A percentile compares a stretch with the other conserved stretches of the same genome.
phyloP scores from a whole-genome alignment of 495 filamentous ascomycete genomes.

The Aspergillus incahuasiensis region DNA sequence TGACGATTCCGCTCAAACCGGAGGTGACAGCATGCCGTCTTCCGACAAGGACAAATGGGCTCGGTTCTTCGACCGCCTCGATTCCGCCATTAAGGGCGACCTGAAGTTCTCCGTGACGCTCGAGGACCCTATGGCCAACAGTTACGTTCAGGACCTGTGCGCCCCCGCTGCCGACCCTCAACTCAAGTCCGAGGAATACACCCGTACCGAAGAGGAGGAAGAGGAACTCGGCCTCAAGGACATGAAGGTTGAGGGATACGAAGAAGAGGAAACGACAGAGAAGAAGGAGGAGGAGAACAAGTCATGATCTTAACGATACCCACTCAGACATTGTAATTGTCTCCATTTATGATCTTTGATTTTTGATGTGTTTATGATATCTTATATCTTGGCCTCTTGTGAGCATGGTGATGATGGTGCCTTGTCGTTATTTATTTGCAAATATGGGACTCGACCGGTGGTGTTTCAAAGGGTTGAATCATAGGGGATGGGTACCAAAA shows the following conservation, averaged over 20 bases:
- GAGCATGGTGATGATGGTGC: conserved; percentile 22
- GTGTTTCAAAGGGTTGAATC: not conserved
- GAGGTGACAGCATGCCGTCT: conserved; percentile 69
- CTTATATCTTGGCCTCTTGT: conserved; percentile 19
- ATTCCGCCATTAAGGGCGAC: conserved; percentile 74
- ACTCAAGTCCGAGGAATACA: conserved; percentile 78
- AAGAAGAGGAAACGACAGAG: conserved; percentile 36
- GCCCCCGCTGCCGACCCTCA: conserved; percentile 70
- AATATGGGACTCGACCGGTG: not conserved
- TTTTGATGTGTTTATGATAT: conserved; percentile 29
- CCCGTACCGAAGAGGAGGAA: conserved; percentile 81
- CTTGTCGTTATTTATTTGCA: conserved; percentile 4
- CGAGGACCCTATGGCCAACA: conserved; percentile 81
- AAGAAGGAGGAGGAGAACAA: conserved; percentile 23
- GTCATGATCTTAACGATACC: conserved; percentile 18
- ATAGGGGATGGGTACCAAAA: not conserved
- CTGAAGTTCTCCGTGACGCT: conserved; percentile 81
- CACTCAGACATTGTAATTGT: conserved; percentile 5
- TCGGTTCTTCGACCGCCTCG: conserved; percentile 70
- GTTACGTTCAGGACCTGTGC: conserved; percentile 86
- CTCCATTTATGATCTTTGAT: conserved; percentile 16
- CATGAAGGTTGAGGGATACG: conserved; percentile 90
- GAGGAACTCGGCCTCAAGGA: conserved; percentile 85
- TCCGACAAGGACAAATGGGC: conserved; percentile 67
- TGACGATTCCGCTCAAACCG: conserved; percentile 45